Conservation (phyloP, 139 green algal genomes). For the Coccomyxa sp. region DNA sequence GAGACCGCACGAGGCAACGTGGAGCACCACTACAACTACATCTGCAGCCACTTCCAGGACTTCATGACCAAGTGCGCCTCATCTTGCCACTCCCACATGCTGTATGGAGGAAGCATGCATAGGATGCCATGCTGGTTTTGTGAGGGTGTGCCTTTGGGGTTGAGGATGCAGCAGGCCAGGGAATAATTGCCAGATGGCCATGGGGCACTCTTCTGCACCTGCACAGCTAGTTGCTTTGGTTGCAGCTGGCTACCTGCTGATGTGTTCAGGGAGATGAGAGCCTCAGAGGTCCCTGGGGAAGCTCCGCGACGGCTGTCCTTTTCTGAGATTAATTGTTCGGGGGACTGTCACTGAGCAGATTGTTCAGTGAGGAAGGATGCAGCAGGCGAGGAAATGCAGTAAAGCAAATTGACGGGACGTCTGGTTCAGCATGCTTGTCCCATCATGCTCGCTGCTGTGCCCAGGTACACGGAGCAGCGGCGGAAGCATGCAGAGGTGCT, state of each 20-base stretch:
- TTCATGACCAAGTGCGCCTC: slow-evolving; percentile 46
- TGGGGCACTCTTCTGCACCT: background rate
- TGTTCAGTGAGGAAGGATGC: no score
- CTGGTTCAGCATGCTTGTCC: no score
- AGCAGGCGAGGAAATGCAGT: no score
- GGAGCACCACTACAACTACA: slow-evolving; percentile 83
- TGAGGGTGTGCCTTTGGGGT: no score
- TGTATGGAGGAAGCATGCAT: no score
- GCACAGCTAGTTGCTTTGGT: background rate
- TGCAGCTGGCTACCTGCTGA: background rate
- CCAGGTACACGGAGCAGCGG: slow-evolving; percentile 52
- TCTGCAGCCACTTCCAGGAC: slow-evolving; percentile 39
- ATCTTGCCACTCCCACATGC: background rate
- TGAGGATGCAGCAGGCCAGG: no score
- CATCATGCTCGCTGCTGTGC: no score
- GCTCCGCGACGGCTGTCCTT: slow-evolving; percentile 23
- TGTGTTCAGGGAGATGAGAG: background rate
- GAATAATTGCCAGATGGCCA: no score
- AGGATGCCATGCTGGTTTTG: no score
- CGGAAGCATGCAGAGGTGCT: slow-evolving; percentile 56
- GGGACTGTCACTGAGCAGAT: no score
- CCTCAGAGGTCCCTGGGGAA: background rate
- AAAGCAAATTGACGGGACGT: no score
- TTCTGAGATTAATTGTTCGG: no score
- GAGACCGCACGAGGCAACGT: slow-evolving; percentile 81